Base-by-base conservation (phyloP, 1,139 yeast species). In the Hyphopichia pseudoburtonii region DNA sequence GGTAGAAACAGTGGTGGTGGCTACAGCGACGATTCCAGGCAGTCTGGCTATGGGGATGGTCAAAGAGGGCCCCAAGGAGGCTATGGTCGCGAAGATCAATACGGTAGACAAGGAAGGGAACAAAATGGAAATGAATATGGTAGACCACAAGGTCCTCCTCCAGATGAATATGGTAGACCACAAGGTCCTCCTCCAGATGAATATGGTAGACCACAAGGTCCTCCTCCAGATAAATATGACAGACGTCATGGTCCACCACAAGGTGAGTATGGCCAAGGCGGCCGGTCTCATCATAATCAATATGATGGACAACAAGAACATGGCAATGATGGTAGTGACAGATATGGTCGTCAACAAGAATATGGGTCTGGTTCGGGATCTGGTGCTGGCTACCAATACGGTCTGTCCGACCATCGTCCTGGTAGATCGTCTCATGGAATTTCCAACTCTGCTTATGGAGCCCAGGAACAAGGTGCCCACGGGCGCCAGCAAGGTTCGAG, bases 101-200 rank as follows among this genome's bases (percentile, higher is more conserved):
- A 28, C 15, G 30, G 30, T 12, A 28, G 28, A 12, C 28, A 8
- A 5, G 6, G 14, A 8, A 12, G 28, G 7, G 12, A 8, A 8
- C 28, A 8, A 25, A 8, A 11, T 7, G 17, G 15, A 12, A 18
- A 28, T 12, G 18, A 16, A 9, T 28, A 28, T 11, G 30, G 30
- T 4, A 28, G 30, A 28, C 30, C 30, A 12, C 9, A 11, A 5
- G 30, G 30, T 16, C 30, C 30, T 28, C 30, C 30, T 12, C 30
- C 30, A 5, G n/a, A 16, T 16, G 17, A 28, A 11, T 28, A 28
- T 16, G 30, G 30, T 4, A 28, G 30, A 28, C 30, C 30, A 12
- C 9, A 11, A 5, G 30, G 30, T 16, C 30, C 30, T 28, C 30
- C 30, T 12, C 30, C 30, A 5, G n/a, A 16, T 16, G 17, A 28